phyloP scores from a whole-genome alignment of 257 asterid species.

The Solanum sparsipilum region DNA sequence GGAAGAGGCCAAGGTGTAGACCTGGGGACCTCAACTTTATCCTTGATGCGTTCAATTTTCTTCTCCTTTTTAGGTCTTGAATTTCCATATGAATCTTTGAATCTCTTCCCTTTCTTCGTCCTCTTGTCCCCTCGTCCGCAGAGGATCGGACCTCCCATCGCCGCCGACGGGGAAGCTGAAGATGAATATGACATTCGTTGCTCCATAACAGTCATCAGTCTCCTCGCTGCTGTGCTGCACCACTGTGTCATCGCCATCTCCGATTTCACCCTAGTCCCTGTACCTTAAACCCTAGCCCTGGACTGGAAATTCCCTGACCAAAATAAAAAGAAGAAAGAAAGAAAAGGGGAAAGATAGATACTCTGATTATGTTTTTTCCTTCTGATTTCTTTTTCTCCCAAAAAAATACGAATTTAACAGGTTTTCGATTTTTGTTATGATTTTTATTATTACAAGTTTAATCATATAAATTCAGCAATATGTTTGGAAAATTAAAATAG shows the following conservation, averaged over 20 bases:
- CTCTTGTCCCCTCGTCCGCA: conserved; percentile 85
- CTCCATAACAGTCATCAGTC: conserved; percentile 16
- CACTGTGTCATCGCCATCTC: conserved; percentile 48
- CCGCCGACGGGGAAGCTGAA: conserved; percentile 10
- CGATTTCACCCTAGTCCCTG: neutral
- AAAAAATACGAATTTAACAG: neutral
- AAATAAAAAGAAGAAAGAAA: neutral
- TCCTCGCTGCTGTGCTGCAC: conserved; percentile 32
- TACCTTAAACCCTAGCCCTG: conserved; percentile 34
- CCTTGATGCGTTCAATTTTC: conserved; percentile 65
- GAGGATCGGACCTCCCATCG: conserved; percentile 32
- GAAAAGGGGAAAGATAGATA: neutral
- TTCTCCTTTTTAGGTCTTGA: conserved; percentile 63
- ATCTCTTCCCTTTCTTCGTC: conserved; percentile 75
- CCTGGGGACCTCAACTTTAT: conserved; percentile 73
- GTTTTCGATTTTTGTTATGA: neutral
- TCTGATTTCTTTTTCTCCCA: neutral
- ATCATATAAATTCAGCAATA: neutral
- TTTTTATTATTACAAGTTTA: neutral
- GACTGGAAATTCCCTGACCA: neutral
- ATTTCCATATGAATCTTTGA: conserved; percentile 76
- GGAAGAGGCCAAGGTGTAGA: conserved; percentile 97
- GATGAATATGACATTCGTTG: conserved; percentile 29
- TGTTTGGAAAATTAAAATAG: neutral
- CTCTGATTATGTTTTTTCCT: neutral